phyloP scores from a whole-genome alignment of 2,329 filamentous ascomycete genomes.

The Cercospora sp. region DNA sequence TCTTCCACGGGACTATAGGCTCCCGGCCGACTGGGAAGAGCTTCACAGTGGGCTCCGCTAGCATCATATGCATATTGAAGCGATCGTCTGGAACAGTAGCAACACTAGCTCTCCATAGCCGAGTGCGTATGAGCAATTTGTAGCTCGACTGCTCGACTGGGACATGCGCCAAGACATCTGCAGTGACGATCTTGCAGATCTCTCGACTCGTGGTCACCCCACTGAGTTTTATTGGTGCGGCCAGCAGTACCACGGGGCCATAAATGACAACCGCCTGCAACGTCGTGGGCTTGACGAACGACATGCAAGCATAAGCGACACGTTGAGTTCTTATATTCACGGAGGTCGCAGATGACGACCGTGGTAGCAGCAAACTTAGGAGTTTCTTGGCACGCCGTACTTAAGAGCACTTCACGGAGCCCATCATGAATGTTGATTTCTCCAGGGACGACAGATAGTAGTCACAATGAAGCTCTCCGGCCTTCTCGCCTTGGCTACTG shows the following conservation, averaged over 20 bases:
- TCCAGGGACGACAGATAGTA: neutral
- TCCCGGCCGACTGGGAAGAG: slow-evolving; percentile 34
- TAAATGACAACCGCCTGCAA: neutral
- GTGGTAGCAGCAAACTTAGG: neutral
- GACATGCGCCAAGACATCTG: neutral
- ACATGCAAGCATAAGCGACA: neutral
- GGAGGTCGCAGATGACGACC: neutral
- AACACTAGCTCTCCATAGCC: neutral
- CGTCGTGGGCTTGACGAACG: neutral
- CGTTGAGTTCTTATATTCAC: neutral
- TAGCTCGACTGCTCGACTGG: neutral
- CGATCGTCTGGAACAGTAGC: neutral
- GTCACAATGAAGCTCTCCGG: neutral
- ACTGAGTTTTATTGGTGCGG: neutral
- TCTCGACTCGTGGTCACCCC: neutral
- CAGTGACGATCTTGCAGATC: slow-evolving; percentile 2
- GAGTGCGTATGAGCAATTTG: neutral
- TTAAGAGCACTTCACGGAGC: neutral
- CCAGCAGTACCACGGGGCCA: neutral
- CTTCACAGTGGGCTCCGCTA: neutral
- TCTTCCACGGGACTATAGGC: slow-evolving; percentile 41
- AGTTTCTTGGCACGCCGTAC: neutral
- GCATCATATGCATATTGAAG: neutral
- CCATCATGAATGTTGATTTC: neutral
- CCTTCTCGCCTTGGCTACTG: neutral